Percentiles rank a stretch among this genome's conserved stretches.
Evolutionary conservation across 257 asterid genomes (phyloP).

Genomic region (Solanum piurae): DNA sequence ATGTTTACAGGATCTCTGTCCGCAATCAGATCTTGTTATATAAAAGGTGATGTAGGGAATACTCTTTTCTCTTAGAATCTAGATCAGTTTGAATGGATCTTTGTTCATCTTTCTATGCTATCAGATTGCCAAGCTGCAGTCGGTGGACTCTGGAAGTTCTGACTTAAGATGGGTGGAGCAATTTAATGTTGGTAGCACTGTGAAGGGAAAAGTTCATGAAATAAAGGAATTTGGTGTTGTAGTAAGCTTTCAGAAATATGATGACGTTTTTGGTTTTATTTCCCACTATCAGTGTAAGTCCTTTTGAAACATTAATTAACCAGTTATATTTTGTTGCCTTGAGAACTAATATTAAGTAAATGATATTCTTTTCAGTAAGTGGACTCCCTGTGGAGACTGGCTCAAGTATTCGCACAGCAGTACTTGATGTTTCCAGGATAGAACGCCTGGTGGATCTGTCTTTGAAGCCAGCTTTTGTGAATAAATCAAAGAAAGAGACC

Average conservation of each 20-base stretch:
- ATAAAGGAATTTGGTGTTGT: conserved; percentile 76
- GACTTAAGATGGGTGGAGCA: conserved; percentile 48
- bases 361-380: conserved; percentile 47
- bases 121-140: conserved; percentile 76
- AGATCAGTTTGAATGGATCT: not conserved
- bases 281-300: conserved; percentile 80
- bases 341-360: not conserved
- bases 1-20: not conserved
- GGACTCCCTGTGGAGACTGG: conserved; percentile 39
- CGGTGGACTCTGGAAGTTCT: conserved; percentile 32
- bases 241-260: conserved; percentile 54
- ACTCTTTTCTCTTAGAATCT: not conserved
- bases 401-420: conserved; percentile 52
- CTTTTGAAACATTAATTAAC: not conserved
- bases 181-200: conserved; percentile 44
- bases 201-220: conserved; percentile 74
- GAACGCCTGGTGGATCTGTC: conserved; percentile 90
- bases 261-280: conserved; percentile 71
- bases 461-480: conserved; percentile 57
- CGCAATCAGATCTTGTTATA: not conserved
- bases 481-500: conserved; percentile 25
- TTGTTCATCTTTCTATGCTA: not conserved
- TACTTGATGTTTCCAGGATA: conserved; percentile 81
- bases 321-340: not conserved
- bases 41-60: not conserved